Evolutionary conservation across 192 early-diverging fungal species (phyloP).

Genomic region (Phlyctochytrium arcticum): DNA sequence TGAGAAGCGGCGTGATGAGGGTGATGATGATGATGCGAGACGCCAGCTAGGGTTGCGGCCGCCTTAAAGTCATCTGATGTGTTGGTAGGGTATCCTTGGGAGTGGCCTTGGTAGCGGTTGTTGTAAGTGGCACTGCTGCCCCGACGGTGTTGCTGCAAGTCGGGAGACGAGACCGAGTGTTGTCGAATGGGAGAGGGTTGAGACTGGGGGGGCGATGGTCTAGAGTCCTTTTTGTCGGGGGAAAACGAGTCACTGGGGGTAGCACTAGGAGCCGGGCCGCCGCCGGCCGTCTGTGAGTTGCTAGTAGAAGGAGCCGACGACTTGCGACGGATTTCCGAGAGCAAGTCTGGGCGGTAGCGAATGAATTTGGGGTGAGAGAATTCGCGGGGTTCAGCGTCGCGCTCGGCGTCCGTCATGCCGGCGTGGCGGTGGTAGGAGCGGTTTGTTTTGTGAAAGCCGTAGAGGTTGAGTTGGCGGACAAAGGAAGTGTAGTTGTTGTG

Average conservation of each 20-base stretch:
- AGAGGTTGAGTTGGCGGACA: conserved; percentile 92
- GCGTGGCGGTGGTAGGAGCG: conserved; percentile 33
- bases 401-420: conserved; percentile 2
- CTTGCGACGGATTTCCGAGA: conserved; percentile 30
- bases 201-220: too few relatives aligned
- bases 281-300: too few relatives aligned
- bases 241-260: neutral
- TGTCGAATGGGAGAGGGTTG: too few relatives aligned
- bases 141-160: too few relatives aligned
- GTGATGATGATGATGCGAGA: too few relatives aligned
- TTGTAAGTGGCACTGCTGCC: too few relatives aligned
- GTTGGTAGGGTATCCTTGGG: too few relatives aligned
- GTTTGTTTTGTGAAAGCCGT: conserved; percentile 87
- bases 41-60: conserved; percentile 1
- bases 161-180: too few relatives aligned
- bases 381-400: conserved; percentile 27
- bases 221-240: neutral
- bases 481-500: conserved; percentile 89
- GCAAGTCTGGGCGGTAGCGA: conserved; percentile 12
- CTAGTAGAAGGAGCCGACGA: conserved; percentile 5
- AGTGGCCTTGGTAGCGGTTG: too few relatives aligned
- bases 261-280: neutral
- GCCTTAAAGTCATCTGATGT: conserved; percentile 3
- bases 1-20: too few relatives aligned
- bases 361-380: conserved; percentile 39